A percentile compares a stretch with the other conserved stretches of the same genome.
These are phyloP conservation scores for Rhytidhysteron rufulum DNA, from an alignment of 2,329 filamentous ascomycete species.

Conservation along the genomic window DNA sequence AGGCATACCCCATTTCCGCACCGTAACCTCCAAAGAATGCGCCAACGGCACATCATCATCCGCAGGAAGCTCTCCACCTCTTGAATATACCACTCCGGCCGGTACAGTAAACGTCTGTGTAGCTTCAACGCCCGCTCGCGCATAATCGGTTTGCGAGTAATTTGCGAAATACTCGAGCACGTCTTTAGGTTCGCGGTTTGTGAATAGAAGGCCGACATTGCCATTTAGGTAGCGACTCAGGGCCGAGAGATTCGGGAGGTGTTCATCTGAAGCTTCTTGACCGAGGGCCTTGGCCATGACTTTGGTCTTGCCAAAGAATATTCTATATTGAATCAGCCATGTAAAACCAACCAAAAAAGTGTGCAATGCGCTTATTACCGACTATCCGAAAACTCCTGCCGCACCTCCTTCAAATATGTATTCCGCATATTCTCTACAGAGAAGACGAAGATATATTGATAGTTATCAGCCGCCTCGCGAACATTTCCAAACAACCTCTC, in stretches of 20 bases:
- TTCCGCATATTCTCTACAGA: slow-evolving; percentile 97
- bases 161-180: slow-evolving; percentile 69
- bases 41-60: slow-evolving; percentile 84
- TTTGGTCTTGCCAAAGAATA: slow-evolving; percentile 99
- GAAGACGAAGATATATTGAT: slow-evolving; percentile 91
- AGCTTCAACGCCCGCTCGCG: slow-evolving; percentile 76
- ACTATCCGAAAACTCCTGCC: slow-evolving; percentile 78
- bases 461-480: slow-evolving; percentile 77
- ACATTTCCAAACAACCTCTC: slow-evolving; percentile 85
- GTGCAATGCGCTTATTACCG: slow-evolving; percentile 53
- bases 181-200: slow-evolving; percentile 65
- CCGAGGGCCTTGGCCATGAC: slow-evolving; percentile 97
- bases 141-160: slow-evolving; percentile 79
- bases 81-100: slow-evolving; percentile 73
- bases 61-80: slow-evolving; percentile 70
- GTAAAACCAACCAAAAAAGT: slow-evolving; percentile 1
- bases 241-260: slow-evolving; percentile 70
- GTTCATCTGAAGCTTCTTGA: slow-evolving; percentile 69
- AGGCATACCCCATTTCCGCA: slow-evolving; percentile 85
- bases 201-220: slow-evolving; percentile 87
- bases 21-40: slow-evolving; percentile 84
- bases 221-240: slow-evolving; percentile 70
- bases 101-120: slow-evolving; percentile 76
- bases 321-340: slow-evolving; percentile 45
- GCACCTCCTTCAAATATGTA: slow-evolving; percentile 87